A percentile compares a stretch with the other conserved stretches of the same genome.
These are phyloP conservation scores for Balansia obtecta DNA, from an alignment of 2,329 filamentous ascomycete genomes.

Conservation along the genomic window DNA sequence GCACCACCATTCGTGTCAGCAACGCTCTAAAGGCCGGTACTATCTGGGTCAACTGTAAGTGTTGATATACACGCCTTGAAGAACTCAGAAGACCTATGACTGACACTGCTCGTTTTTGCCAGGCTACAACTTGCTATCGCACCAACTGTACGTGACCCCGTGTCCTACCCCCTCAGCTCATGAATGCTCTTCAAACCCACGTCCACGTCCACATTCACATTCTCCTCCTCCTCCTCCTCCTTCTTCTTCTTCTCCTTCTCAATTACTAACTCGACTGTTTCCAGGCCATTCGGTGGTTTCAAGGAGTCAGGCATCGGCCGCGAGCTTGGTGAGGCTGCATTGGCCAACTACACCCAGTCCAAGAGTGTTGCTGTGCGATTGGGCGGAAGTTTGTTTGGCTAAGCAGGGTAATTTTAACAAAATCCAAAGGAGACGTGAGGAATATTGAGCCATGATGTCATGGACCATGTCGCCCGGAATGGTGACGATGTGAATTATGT, in stretches of 20 bases:
- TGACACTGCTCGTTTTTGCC: slow-evolving; percentile 10
- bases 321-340: slow-evolving; percentile 57
- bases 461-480: neutral
- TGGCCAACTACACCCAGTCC: slow-evolving; percentile 55
- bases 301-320: slow-evolving; percentile 70
- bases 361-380: slow-evolving; percentile 48
- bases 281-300: slow-evolving; percentile 59
- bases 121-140: slow-evolving; percentile 44
- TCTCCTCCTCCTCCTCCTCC: no score
- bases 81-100: neutral
- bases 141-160: slow-evolving; percentile 5
- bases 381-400: slow-evolving; percentile 12
- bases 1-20: slow-evolving; percentile 68
- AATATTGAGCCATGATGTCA: neutral
- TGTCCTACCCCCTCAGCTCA: neutral
- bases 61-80: neutral
- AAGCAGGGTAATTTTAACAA: neutral
- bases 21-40: slow-evolving; percentile 62
- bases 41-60: slow-evolving; percentile 40
- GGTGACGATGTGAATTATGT: neutral
- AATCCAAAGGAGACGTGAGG: neutral
- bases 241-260: no score
- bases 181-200: neutral
- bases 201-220: no score
- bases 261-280: slow-evolving; percentile 10